Base-by-base conservation (phyloP, 2,329 filamentous ascomycete genomes). In the Verticillium tricorpus region DNA sequence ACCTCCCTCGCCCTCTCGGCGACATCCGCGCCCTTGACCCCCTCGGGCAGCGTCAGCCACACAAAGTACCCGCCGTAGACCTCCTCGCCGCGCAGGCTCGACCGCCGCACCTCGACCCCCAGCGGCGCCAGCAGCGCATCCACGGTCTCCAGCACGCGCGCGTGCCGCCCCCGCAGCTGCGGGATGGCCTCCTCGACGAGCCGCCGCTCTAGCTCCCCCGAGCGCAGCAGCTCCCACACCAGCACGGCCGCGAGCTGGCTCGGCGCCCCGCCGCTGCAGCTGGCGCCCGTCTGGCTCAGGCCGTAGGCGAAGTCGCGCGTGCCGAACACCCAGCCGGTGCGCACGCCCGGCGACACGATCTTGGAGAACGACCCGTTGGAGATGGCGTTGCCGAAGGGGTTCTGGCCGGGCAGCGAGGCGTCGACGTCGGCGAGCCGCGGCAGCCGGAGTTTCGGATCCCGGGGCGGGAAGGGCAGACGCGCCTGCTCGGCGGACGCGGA, bases 361-460 rank as follows among this genome's bases (percentile, higher is more conserved):
- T 99, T 99, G 72, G 88, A 92, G 74, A 98, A 98, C 7, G 89
- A 92, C 25, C 91, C 93, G 72, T 98, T 98, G 69, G 90, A 93
- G 39, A 93, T 80, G 11, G 87, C 84, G 73, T 98, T 89, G 12
- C 94, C 93, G 71, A 94, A 97, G 34, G 70, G 68, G 0, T 66
- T 64, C 25, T 34, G 54, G 25, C 54, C 25, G 0, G 71, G 69
- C 9, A 93, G 78, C 22, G 83, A 80, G 8, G 85, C 78, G 73
- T 97, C 93, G 61, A 97, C 79, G 71, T 97, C 93, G 19, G 91
- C 86, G 1, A 97, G 79, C 1, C 92, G 86, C 2, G 92, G 92
- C 9, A 93, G 85, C 14, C 88, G 84, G 55, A 89, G 70, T 59
- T 68, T 31, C 63, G 61, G 60, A 64, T 64, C 63, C n/a, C 17